These are phyloP conservation scores for Filosporella fistucella DNA, from an alignment of 495 filamentous ascomycete species.

Conservation along the genomic window DNA sequence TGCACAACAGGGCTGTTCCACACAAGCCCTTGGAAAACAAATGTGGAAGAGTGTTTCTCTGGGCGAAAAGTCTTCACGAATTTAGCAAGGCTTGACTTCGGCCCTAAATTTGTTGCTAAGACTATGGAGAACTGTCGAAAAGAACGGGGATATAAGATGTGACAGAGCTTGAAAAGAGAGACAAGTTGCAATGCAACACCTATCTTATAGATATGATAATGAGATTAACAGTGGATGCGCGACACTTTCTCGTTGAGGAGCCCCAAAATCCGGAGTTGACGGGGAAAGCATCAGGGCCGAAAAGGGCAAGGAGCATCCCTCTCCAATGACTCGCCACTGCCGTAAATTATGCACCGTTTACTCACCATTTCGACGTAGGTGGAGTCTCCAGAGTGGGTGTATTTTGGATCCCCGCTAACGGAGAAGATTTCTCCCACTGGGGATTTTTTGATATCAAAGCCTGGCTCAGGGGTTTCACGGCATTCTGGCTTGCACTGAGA, in stretches of 20 bases:
- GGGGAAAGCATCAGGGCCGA: not conserved
- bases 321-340: slow-evolving; percentile 2
- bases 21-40: not conserved
- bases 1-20: slow-evolving; percentile 13
- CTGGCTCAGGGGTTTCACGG: too few species aligned
- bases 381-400: too few species aligned
- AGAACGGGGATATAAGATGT: not conserved
- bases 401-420: too few species aligned
- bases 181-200: slow-evolving; percentile 16
- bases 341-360: too few species aligned
- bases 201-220: slow-evolving; percentile 10
- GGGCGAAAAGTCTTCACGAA: slow-evolving; percentile 1
- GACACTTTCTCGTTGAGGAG: slow-evolving; percentile 1
- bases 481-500: too few species aligned
- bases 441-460: too few species aligned
- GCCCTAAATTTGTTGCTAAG: not conserved
- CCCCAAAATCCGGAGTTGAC: slow-evolving; percentile 5
- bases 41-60: not conserved
- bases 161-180: not conserved
- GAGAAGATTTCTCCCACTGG: too few species aligned
- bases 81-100: slow-evolving; percentile 3
- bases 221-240: not conserved
- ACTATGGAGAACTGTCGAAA: not conserved
- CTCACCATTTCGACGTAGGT: too few species aligned
- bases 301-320: not conserved